Evolutionary conservation across 345 rosid species (phyloP), one percentile per base, ranked within the genome.

Genomic region (Euphorbia tirucalli): DNA sequence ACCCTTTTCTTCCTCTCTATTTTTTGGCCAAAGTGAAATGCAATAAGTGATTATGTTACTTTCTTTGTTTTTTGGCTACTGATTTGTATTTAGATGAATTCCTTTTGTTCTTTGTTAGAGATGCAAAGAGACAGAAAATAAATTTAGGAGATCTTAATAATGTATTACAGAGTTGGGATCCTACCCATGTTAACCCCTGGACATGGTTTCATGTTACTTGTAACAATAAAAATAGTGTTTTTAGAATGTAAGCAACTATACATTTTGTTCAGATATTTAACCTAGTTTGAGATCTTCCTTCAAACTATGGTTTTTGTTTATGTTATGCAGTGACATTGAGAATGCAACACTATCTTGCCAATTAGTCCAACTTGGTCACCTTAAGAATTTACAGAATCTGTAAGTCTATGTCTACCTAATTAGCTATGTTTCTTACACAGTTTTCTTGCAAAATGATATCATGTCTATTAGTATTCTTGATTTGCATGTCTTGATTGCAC

Each of bases 181-280:
- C 72, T 43, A 71, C 75, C 9, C 81, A 74, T 63, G 77, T 65
- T 19, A 82, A 68, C 61, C 83, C 83, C 6, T 82, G 85, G 59
- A 79, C 83, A 4, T 82, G 85, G 85, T 82, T 82, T 77, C 85
- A 82, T 65, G 73, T 82, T 43, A 82, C 85, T 18, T 79, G 85
- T 59, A 73, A 79, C 77, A 68, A 77, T 48, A 81, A 79, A 43
- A 79, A 71, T 75, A 82, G 85, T 60, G 85, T 82, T 32, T 68
- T 54, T 50, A 74, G 85, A 79, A 77, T 82, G 85, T 82, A 71
- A 79, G 80, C 62, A 22, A 32, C 44, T 39, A 11, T 5, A 32
- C 11, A 5, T 19, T 57, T 39, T 52, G 15, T 9, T 52, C 18
- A 19, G 37, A 7, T 16, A 49, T 15, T 37, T 39, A 4, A 4